phyloP scores from a whole-genome alignment of 257 asterid species.

The Solanum piurae region DNA sequence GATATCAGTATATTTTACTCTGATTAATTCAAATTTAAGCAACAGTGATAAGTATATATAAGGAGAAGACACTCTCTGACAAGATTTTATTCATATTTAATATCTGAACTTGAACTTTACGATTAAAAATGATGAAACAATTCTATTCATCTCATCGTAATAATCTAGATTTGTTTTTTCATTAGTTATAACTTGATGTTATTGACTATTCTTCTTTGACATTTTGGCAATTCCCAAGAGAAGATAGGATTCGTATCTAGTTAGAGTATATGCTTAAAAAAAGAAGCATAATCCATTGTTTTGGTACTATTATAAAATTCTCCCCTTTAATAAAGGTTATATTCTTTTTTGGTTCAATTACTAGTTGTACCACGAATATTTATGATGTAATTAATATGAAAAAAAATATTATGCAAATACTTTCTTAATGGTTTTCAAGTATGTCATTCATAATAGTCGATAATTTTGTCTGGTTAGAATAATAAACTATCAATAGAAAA shows the following conservation, averaged over 20 bases:
- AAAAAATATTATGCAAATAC: too few species aligned
- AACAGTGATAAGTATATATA: too few species aligned
- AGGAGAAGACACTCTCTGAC: too few species aligned
- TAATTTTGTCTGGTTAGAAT: too few species aligned
- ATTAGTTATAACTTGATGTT: not conserved
- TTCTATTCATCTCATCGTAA: not conserved
- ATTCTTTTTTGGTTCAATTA: not conserved
- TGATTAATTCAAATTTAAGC: not conserved
- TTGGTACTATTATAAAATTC: not conserved
- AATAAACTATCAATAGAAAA: not conserved
- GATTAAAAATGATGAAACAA: not conserved
- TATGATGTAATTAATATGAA: not conserved
- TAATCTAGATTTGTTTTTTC: not conserved
- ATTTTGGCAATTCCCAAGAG: not conserved
- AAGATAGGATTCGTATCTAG: slow-evolving; percentile 14
- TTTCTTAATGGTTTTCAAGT: not conserved
- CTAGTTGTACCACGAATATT: not conserved
- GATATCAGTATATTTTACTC: not conserved
- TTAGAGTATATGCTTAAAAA: slow-evolving; percentile 6
- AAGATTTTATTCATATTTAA: not conserved
- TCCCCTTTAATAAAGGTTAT: not conserved
- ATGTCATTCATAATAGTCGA: not conserved
- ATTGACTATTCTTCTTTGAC: not conserved
- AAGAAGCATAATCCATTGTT: not conserved
- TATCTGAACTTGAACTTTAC: fast-evolving